Conservation (phyloP, 73 alveolate species). For the Urostyla sp. region DNA sequence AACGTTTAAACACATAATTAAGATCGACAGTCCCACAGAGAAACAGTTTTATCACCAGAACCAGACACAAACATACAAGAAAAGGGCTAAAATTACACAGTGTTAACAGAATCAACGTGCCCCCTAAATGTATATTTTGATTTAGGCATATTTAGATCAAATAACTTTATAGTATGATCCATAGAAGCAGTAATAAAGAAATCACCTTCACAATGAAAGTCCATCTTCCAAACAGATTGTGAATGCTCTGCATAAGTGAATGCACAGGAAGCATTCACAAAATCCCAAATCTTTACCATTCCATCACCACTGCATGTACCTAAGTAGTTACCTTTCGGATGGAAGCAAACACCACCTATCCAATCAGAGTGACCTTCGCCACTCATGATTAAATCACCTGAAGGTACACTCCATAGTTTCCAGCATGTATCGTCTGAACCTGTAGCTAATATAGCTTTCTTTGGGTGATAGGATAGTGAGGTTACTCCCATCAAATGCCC, state of each 20-base stretch:
- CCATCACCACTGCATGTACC: conserved; percentile 99
- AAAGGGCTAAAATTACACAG: conserved; percentile 95
- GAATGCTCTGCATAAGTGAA: conserved; percentile 98
- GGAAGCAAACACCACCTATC: conserved; percentile 98
- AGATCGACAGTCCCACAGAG: conserved; percentile 99
- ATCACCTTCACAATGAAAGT: conserved; percentile 96
- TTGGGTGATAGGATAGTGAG: conserved; percentile 92
- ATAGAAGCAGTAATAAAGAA: conserved; percentile 95
- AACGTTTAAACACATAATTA: conserved; percentile 98
- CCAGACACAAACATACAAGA: conserved; percentile 96
- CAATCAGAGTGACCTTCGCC: conserved; percentile 99
- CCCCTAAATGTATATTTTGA: conserved; percentile 98
- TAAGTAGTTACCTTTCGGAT: conserved; percentile 96
- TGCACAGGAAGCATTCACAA: conserved; percentile 97
- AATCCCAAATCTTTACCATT: conserved; percentile 98
- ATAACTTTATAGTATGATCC: conserved; percentile 98
- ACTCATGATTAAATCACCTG: conserved; percentile 98
- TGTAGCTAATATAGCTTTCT: conserved; percentile 97
- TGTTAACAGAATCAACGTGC: conserved; percentile 99
- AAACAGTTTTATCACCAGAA: conserved; percentile 98
- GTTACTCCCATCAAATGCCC: conserved; percentile 98
- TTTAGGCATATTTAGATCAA: conserved; percentile 91
- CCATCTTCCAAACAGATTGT: conserved; percentile 95
- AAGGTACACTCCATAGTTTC: conserved; percentile 98
- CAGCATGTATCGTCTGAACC: conserved; percentile 99